Conservation (phyloP, 768 basidiomycete species). For the Filobasidium floriforme region DNA sequence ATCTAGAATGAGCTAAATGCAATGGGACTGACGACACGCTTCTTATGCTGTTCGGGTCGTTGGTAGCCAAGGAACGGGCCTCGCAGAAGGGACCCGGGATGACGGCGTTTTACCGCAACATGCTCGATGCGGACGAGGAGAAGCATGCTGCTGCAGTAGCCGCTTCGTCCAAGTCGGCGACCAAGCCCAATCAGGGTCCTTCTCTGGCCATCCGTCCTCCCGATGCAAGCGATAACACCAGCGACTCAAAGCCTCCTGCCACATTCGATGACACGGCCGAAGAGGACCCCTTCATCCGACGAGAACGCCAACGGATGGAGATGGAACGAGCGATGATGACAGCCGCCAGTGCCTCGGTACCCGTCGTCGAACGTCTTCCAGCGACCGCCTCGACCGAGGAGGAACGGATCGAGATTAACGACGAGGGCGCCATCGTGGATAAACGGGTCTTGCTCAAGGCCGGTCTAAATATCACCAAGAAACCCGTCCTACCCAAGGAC, state of each 20-base stretch:
- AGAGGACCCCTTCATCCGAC: slow-evolving; percentile 37
- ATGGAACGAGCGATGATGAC: slow-evolving; percentile 28
- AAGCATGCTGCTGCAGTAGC: slow-evolving; percentile 77
- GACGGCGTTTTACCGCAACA: slow-evolving; percentile 44
- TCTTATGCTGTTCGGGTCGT: not conserved
- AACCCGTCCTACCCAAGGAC: slow-evolving; percentile 53
- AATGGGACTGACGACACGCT: too few species aligned
- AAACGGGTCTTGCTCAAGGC: slow-evolving; percentile 85
- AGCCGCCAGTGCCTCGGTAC: slow-evolving; percentile 8
- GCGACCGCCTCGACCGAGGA: slow-evolving; percentile 15
- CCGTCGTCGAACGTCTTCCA: slow-evolving; percentile 9
- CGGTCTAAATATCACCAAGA: slow-evolving; percentile 73
- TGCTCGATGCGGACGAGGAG: slow-evolving; percentile 42
- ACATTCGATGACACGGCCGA: slow-evolving; percentile 34
- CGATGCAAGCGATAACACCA: not conserved
- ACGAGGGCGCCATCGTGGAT: slow-evolving; percentile 95
- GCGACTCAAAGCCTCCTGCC: slow-evolving; percentile 16
- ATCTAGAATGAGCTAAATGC: too few species aligned
- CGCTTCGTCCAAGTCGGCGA: slow-evolving; percentile 49
- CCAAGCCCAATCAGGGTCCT: slow-evolving; percentile 26
- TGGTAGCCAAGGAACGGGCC: slow-evolving; percentile 39
- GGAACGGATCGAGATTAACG: slow-evolving; percentile 80
- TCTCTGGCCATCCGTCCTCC: slow-evolving; percentile 37
- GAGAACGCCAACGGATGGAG: slow-evolving; percentile 19
- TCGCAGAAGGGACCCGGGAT: slow-evolving; percentile 43